Percentiles rank a stretch among this genome's conserved stretches.
These are phyloP conservation scores for Passiflora organensis DNA, from an alignment of 345 rosid genomes.

Conservation along the genomic window DNA sequence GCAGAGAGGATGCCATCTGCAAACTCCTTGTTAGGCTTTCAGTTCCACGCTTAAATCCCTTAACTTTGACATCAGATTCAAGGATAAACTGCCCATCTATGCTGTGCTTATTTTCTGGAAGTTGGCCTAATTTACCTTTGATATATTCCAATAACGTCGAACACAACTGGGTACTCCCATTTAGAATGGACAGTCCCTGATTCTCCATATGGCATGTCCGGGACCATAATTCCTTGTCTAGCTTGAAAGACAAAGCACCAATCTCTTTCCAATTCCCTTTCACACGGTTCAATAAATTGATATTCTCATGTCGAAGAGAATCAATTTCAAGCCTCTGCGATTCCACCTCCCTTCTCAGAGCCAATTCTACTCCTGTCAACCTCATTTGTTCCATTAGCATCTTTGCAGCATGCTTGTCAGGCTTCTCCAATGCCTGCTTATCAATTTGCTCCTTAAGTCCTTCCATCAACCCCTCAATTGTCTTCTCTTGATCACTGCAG, in stretches of 20 bases:
- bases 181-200: constrained; percentile 65
- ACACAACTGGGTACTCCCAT: constrained; percentile 53
- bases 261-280: constrained; percentile 52
- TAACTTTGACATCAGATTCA: constrained; percentile 67
- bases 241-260: constrained; percentile 50
- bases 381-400: constrained; percentile 81
- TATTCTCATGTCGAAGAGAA: constrained; percentile 81
- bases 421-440: constrained; percentile 38
- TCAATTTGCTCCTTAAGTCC: constrained; percentile 40
- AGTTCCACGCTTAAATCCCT: constrained; percentile 58
- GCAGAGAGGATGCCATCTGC: constrained; percentile 53
- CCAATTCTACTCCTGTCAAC: constrained; percentile 72
- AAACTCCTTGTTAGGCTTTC: constrained; percentile 75
- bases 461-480: constrained; percentile 72
- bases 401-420: constrained; percentile 42
- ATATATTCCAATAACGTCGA: constrained; percentile 58
- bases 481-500: constrained; percentile 78
- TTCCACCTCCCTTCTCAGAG: constrained; percentile 73
- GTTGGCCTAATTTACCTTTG: constrained; percentile 47
- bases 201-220: constrained; percentile 65
- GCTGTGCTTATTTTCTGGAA: constrained; percentile 41
- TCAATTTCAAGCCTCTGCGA: constrained; percentile 55
- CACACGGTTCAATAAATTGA: constrained; percentile 64
- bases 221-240: constrained; percentile 65
- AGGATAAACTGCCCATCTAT: constrained; percentile 57